Evolutionary conservation across 1,139 yeast species (phyloP).

Genomic region (Candida glucosophila): DNA sequence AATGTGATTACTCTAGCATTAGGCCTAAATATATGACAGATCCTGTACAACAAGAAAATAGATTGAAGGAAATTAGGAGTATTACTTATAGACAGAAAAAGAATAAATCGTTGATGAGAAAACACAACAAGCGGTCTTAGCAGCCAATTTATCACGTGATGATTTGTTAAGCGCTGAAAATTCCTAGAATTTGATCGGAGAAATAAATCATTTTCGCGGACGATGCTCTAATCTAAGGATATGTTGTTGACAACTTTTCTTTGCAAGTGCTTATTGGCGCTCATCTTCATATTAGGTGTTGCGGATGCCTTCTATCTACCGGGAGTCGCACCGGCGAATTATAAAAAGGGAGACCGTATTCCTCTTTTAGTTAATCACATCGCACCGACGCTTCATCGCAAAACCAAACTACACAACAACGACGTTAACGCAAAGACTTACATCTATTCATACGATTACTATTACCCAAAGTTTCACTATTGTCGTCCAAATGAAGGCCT

Average conservation of each 20-base stretch:
- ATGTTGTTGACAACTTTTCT: no score
- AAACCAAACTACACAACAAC: conserved; percentile 17
- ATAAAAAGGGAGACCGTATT: conserved; percentile 59
- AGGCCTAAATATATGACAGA: conserved; percentile 52
- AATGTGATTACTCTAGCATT: conserved; percentile 43
- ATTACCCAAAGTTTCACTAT: conserved; percentile 74
- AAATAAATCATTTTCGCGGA: not conserved
- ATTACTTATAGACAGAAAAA: conserved; percentile 25
- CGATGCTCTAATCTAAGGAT: not conserved
- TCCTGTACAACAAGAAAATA: conserved; percentile 26
- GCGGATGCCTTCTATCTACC: conserved; percentile 73
- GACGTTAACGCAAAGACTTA: conserved; percentile 37
- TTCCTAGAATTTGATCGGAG: not conserved
- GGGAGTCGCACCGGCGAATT: conserved; percentile 91
- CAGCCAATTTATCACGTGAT: conserved; percentile 3
- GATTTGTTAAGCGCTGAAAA: conserved; percentile 1
- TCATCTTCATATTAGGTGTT: conserved; percentile 13
- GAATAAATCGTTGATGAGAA: conserved; percentile 9
- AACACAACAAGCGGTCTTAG: no score
- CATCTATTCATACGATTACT: conserved; percentile 76
- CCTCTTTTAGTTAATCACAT: conserved; percentile 83
- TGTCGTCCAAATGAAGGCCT: conserved; percentile 69
- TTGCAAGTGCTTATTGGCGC: conserved; percentile 8
- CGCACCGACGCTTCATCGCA: conserved; percentile 64
- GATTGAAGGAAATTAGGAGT: conserved; percentile 40